Evolutionary conservation across 2,329 filamentous ascomycete species (phyloP).

Genomic region (Fusarium euwallaceae): DNA sequence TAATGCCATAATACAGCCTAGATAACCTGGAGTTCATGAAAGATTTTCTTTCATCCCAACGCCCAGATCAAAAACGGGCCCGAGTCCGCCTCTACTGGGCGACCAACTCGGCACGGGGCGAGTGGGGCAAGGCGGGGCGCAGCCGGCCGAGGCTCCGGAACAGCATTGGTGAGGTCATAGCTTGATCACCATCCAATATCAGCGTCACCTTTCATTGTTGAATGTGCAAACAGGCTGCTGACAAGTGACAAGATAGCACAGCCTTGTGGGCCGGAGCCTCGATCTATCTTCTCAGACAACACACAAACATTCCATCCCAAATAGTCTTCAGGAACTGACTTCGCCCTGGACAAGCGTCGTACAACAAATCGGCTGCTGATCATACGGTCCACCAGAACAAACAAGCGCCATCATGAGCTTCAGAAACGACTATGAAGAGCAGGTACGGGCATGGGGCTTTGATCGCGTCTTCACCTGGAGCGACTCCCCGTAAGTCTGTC

Average conservation of each 20-base stretch:
- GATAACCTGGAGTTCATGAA: background rate
- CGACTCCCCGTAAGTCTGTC: conserved; percentile 74
- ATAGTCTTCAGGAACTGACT: background rate
- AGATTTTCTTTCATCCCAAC: background rate
- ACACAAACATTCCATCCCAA: background rate
- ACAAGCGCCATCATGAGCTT: conserved; percentile 43
- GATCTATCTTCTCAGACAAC: background rate
- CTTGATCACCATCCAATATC: conserved; percentile 16
- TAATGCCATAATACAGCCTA: background rate
- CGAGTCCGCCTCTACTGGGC: conserved; percentile 8
- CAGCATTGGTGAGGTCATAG: conserved; percentile 40
- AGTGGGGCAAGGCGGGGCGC: conserved; percentile 33
- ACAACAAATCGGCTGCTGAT: background rate
- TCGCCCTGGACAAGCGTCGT: background rate
- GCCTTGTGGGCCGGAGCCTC: background rate
- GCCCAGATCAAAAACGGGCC: conserved; percentile 22
- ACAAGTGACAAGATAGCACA: background rate
- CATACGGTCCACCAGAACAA: background rate
- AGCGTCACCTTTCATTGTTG: conserved; percentile 16
- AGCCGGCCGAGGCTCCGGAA: conserved; percentile 18
- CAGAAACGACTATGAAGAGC: conserved; percentile 59
- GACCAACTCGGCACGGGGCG: conserved; percentile 27
- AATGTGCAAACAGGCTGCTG: background rate
- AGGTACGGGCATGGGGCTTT: conserved; percentile 80
- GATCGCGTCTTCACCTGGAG: conserved; percentile 78